Conservation (phyloP, 495 filamentous ascomycete species). For the Aspergillus funiculosus region DNA sequence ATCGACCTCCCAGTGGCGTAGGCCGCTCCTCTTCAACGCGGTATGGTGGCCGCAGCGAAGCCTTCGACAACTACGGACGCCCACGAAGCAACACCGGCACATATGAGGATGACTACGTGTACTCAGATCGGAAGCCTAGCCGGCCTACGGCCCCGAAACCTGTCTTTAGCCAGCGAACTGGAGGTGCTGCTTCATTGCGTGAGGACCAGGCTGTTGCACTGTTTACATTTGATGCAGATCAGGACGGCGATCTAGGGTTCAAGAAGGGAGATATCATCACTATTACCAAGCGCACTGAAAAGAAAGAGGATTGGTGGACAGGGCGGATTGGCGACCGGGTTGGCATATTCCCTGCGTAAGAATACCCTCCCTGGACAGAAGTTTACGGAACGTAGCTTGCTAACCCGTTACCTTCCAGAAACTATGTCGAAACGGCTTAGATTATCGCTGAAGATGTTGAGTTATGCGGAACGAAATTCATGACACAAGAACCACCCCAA, state of each 20-base stretch:
- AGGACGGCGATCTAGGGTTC: conserved; percentile 87
- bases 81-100: conserved; percentile 42
- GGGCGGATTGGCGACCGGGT: conserved; percentile 58
- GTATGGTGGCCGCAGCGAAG: conserved; percentile 28
- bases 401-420: conserved; percentile 26
- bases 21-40: conserved; percentile 49
- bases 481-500: conserved; percentile 2
- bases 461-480: conserved; percentile 26
- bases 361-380: not conserved
- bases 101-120: conserved; percentile 53
- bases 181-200: conserved; percentile 49
- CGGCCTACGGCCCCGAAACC: conserved; percentile 86
- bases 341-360: conserved; percentile 58
- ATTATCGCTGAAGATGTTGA: conserved; percentile 12
- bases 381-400: conserved; percentile 12
- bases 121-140: conserved; percentile 50
- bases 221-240: conserved; percentile 89
- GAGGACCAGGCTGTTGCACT: conserved; percentile 83
- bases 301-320: conserved; percentile 85
- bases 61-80: conserved; percentile 47
- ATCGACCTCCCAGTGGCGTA: conserved; percentile 50
- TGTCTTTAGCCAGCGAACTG: conserved; percentile 62
- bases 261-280: conserved; percentile 98
- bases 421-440: conserved; percentile 42
- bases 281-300: conserved; percentile 94